Evolutionary conservation across 352 stramenopile species (phyloP).

Genomic region (Phytophthora podocarpi): DNA sequence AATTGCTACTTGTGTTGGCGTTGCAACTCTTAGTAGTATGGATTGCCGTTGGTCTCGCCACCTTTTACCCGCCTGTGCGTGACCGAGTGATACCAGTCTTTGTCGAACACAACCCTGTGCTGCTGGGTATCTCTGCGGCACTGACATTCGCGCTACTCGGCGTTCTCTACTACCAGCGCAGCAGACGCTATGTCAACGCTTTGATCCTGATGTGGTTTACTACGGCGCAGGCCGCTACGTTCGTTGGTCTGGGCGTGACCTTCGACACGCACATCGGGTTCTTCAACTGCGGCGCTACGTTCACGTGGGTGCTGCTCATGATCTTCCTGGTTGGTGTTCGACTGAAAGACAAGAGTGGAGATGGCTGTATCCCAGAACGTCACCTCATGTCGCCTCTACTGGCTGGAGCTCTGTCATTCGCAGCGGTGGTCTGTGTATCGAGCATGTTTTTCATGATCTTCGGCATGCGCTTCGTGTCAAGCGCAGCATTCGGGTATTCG

Average conservation of each 20-base stretch:
- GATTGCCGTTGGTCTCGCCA: slow-evolving; percentile 27
- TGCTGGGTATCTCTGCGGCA: slow-evolving; percentile 11
- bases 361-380: background rate
- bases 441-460: slow-evolving; percentile 29
- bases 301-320: slow-evolving; percentile 39
- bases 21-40: slow-evolving; percentile 36
- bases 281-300: slow-evolving; percentile 46
- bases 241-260: slow-evolving; percentile 32
- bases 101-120: slow-evolving; percentile 3
- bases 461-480: slow-evolving; percentile 25
- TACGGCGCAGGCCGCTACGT: slow-evolving; percentile 30
- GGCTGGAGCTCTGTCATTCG: slow-evolving; percentile 26
- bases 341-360: slow-evolving; percentile 15
- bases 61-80: slow-evolving; percentile 19
- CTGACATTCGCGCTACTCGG: slow-evolving; percentile 29
- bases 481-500: slow-evolving; percentile 32
- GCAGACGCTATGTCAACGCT: slow-evolving; percentile 31
- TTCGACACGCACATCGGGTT: slow-evolving; percentile 45
- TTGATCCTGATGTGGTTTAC: slow-evolving; percentile 45
- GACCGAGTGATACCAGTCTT: slow-evolving; percentile 24
- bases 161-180: slow-evolving; percentile 40
- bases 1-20: slow-evolving; percentile 38
- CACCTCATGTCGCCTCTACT: slow-evolving; percentile 29
- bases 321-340: slow-evolving; percentile 26
- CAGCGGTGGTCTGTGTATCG: slow-evolving; percentile 15